phyloP scores from a whole-genome alignment of 2,329 filamentous ascomycete species.

The Fusarium sp. region DNA sequence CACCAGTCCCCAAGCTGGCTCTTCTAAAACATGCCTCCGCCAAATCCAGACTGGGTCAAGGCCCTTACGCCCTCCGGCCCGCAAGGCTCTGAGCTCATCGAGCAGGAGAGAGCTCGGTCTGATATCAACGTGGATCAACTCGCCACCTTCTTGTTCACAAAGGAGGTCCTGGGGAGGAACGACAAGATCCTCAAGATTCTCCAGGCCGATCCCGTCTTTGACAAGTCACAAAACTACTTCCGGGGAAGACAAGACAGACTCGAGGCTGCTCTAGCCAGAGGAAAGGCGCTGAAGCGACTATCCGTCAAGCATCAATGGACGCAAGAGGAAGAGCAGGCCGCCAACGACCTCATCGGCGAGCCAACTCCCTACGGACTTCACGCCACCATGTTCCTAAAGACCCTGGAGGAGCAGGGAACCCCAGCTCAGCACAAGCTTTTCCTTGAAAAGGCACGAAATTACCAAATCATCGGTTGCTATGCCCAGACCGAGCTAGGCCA shows the following conservation, averaged over 20 bases:
- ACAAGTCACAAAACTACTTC: slow-evolving; percentile 82
- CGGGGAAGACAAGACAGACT: slow-evolving; percentile 74
- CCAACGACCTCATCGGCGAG: slow-evolving; percentile 76
- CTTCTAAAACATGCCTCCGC: slow-evolving; percentile 42
- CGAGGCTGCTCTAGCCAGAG: slow-evolving; percentile 73
- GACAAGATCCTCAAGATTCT: slow-evolving; percentile 70
- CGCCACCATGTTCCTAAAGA: slow-evolving; percentile 61
- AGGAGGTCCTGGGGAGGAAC: slow-evolving; percentile 68
- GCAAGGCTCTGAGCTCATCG: slow-evolving; percentile 74
- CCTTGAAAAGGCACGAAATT: slow-evolving; percentile 72
- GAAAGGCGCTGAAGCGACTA: slow-evolving; percentile 74
- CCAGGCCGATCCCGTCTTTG: slow-evolving; percentile 73
- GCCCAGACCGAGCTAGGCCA: slow-evolving; percentile 84
- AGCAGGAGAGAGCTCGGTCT: slow-evolving; percentile 73
- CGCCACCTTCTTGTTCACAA: slow-evolving; percentile 74
- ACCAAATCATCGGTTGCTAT: slow-evolving; percentile 80
- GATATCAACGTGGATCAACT: slow-evolving; percentile 73
- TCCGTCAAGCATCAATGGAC: slow-evolving; percentile 74
- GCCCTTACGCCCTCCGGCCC: slow-evolving; percentile 60
- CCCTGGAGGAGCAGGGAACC: slow-evolving; percentile 74
- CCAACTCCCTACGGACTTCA: slow-evolving; percentile 79
- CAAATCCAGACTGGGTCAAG: slow-evolving; percentile 48
- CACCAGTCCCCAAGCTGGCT: background rate
- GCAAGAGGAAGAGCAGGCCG: slow-evolving; percentile 68
- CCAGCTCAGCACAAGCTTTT: slow-evolving; percentile 78